phyloP scores from a whole-genome alignment of 257 asterid species.

The Fraxinus pennsylvanica region DNA sequence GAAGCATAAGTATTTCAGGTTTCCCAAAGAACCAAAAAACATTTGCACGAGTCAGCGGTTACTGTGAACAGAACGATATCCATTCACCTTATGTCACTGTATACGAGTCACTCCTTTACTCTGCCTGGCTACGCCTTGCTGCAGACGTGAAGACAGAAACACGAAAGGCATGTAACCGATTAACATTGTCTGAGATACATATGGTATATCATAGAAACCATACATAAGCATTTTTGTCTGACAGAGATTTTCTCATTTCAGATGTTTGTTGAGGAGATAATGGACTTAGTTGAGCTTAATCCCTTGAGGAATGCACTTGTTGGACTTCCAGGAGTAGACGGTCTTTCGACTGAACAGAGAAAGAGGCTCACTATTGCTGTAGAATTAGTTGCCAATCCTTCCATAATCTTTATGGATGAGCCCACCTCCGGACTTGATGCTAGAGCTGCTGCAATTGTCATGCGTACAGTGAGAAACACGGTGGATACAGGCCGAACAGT shows the following conservation, averaged over 20 bases:
- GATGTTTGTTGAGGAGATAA: slow-evolving; percentile 92
- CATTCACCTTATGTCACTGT: slow-evolving; percentile 90
- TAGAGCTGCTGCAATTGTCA: slow-evolving; percentile 87
- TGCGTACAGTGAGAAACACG: slow-evolving; percentile 83
- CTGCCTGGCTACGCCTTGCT: slow-evolving; percentile 91
- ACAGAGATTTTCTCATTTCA: slow-evolving; percentile 25
- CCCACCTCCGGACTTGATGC: slow-evolving; percentile 94
- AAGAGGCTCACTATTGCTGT: slow-evolving; percentile 86
- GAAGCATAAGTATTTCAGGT: slow-evolving; percentile 70
- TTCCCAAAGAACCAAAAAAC: slow-evolving; percentile 75
- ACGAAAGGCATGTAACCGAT: slow-evolving; percentile 54
- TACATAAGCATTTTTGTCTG: neutral
- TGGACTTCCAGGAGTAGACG: slow-evolving; percentile 83
- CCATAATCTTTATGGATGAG: slow-evolving; percentile 87
- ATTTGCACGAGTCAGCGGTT: slow-evolving; percentile 86
- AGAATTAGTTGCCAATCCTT: slow-evolving; percentile 83
- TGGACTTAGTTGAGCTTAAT: slow-evolving; percentile 79
- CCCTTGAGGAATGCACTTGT: slow-evolving; percentile 70
- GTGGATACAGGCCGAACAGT: slow-evolving; percentile 88
- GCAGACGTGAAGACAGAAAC: slow-evolving; percentile 68
- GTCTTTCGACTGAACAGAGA: slow-evolving; percentile 86
- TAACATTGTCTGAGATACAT: neutral
- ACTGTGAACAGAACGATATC: slow-evolving; percentile 87
- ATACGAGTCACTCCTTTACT: slow-evolving; percentile 75
- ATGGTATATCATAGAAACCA: neutral